Percentiles rank a stretch among this genome's conserved stretches.
phyloP scores from a whole-genome alignment of 306 rosid species.

The Pterocarpus santalinus region DNA sequence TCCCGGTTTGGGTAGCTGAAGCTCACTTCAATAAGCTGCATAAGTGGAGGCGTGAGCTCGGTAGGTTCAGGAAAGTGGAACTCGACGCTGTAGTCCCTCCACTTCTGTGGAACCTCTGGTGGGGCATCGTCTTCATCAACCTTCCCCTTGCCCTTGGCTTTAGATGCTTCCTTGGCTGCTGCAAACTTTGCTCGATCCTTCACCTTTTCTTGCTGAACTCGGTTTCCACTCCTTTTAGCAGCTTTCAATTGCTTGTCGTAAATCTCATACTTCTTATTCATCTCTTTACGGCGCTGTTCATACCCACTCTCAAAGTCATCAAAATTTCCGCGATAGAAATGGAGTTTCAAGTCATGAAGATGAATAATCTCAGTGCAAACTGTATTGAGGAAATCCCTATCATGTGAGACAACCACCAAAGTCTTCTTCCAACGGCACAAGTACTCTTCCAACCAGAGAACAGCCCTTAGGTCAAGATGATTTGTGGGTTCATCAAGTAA shows the following conservation, averaged over 20 bases:
- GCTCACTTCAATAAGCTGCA: conserved; percentile 79
- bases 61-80: conserved; percentile 82
- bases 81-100: conserved; percentile 75
- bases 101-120: conserved; percentile 67
- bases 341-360: conserved; percentile 80
- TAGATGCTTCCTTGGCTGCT: conserved; percentile 70
- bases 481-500: conserved; percentile 79
- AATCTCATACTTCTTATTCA: conserved; percentile 73
- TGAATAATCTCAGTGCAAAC: conserved; percentile 79
- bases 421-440: conserved; percentile 83
- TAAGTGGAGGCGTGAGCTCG: conserved; percentile 76
- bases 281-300: conserved; percentile 84
- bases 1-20: conserved; percentile 70
- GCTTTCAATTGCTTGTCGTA: conserved; percentile 73
- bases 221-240: conserved; percentile 69
- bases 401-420: conserved; percentile 79
- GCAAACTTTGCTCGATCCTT: conserved; percentile 71
- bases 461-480: conserved; percentile 82
- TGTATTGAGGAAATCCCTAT: conserved; percentile 76
- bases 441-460: conserved; percentile 86
- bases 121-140: conserved; percentile 63
- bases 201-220: conserved; percentile 76
- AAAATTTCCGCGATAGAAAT: conserved; percentile 81
- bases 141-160: conserved; percentile 62
- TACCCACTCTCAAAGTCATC: conserved; percentile 79